A percentile compares a stretch with the other conserved stretches of the same genome.
Conservation (phyloP, 768 basidiomycete species). For the Pulveroboletus sp. region DNA sequence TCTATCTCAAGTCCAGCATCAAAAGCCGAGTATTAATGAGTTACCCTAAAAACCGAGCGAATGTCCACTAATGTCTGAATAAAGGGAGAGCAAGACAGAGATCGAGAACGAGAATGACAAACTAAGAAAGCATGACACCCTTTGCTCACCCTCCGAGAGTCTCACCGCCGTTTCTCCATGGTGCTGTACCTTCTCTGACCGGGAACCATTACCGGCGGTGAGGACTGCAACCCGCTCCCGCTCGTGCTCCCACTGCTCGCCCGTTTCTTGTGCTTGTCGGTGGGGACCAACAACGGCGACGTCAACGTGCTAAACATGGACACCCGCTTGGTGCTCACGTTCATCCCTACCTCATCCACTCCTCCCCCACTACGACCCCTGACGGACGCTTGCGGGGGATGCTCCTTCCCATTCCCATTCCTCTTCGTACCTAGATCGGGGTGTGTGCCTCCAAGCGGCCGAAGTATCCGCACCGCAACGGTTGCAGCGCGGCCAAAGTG, state of each 20-base stretch:
- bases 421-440: background rate
- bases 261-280: conserved; percentile 1
- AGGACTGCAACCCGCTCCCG: conserved; percentile 4
- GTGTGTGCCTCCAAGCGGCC: background rate
- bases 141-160: background rate
- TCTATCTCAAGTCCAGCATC: background rate
- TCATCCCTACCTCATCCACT: conserved; percentile 14
- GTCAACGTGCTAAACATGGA: conserved; percentile 13
- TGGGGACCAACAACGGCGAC: conserved; percentile 3
- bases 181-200: conserved; percentile 7
- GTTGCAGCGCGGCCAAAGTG: conserved; percentile 12
- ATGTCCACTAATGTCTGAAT: background rate
- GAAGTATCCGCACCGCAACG: conserved; percentile 17
- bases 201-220: background rate
- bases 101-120: no score
- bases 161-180: conserved; percentile 5
- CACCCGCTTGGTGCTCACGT: conserved; percentile 12
- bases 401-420: background rate
- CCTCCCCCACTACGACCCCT: background rate
- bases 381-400: background rate
- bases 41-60: background rate
- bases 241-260: background rate
- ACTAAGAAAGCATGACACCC: background rate
- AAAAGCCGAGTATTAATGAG: background rate
- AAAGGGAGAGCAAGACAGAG: background rate